These are phyloP conservation scores for Pueraria montana DNA, from an alignment of 306 rosid species.

Conservation along the genomic window DNA sequence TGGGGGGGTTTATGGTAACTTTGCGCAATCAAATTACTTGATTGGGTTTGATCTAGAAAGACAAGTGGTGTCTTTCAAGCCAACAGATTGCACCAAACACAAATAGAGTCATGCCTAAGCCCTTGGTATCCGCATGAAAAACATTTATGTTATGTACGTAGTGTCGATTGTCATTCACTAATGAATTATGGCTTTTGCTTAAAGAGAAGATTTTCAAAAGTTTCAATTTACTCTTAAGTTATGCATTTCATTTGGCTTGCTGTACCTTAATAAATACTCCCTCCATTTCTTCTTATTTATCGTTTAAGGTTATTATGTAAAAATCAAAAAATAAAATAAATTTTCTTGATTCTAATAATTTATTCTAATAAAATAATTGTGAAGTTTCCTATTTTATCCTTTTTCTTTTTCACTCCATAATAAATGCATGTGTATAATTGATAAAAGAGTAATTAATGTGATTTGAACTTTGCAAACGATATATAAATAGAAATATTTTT, in stretches of 20 bases:
- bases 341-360: no score
- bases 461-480: no score
- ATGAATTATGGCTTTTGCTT: neutral
- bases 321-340: no score
- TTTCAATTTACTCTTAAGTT: neutral
- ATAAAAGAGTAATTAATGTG: no score
- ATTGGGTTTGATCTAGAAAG: constrained; percentile 30
- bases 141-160: neutral
- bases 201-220: neutral
- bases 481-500: no score
- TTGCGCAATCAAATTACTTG: constrained; percentile 28
- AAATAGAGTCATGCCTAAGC: neutral
- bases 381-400: no score
- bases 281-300: no score
- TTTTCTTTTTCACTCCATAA: no score
- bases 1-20: constrained; percentile 1
- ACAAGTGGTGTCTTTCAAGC: constrained; percentile 5
- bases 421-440: no score
- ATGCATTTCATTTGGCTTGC: neutral
- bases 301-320: no score
- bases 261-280: neutral
- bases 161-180: no score
- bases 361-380: no score
- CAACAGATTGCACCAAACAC: constrained; percentile 23
- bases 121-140: neutral